phyloP scores from a whole-genome alignment of 306 rosid genomes.

The Corylus avellana region DNA sequence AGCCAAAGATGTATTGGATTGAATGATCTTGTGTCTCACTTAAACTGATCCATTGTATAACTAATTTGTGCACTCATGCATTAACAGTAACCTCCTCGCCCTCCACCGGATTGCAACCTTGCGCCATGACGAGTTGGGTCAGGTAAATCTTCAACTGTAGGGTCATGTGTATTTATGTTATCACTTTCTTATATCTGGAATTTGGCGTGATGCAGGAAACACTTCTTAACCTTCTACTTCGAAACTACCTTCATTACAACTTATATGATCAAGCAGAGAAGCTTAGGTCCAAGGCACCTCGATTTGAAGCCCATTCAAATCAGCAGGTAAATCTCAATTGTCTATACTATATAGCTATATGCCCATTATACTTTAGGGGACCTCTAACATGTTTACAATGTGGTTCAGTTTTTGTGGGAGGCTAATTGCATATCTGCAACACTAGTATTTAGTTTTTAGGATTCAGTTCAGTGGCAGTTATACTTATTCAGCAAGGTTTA shows the following conservation, averaged over 20 bases:
- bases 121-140: slow-evolving; percentile 98
- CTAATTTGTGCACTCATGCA: slow-evolving; percentile 10
- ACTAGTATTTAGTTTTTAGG: neutral
- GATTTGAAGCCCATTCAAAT: slow-evolving; percentile 97
- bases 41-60: neutral
- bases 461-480: neutral
- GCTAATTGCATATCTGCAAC: neutral
- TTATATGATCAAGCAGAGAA: slow-evolving; percentile 94
- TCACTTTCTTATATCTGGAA: slow-evolving; percentile 29
- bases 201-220: slow-evolving; percentile 77
- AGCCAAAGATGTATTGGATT: neutral
- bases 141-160: slow-evolving; percentile 52
- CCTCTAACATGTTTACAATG: neutral
- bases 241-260: slow-evolving; percentile 95
- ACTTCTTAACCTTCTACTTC: slow-evolving; percentile 86
- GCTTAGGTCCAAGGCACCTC: slow-evolving; percentile 97
- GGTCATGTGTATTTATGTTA: neutral
- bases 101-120: slow-evolving; percentile 92
- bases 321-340: slow-evolving; percentile 65
- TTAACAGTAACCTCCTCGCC: slow-evolving; percentile 78
- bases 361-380: neutral
- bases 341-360: neutral
- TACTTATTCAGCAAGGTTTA: neutral
- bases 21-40: neutral
- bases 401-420: neutral